Conservation (phyloP, 768 basidiomycete genomes). For the Sistotremastrum suecicum region DNA sequence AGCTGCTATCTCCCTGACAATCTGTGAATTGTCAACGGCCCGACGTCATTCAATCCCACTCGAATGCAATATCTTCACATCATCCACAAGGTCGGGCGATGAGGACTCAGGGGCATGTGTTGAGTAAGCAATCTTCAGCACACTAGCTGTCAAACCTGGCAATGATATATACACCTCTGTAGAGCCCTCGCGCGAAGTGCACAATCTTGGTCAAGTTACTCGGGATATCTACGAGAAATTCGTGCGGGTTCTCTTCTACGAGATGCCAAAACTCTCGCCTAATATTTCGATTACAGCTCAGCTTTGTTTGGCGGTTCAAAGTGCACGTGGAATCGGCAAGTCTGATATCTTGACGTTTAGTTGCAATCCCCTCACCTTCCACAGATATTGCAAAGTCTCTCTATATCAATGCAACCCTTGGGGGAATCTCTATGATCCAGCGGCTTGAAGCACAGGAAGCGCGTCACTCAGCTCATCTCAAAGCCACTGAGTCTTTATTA, state of each 20-base stretch:
- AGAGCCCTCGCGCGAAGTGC: constrained; percentile 67
- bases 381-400: constrained; percentile 50
- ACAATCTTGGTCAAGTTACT: constrained; percentile 79
- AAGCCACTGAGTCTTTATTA: too few relatives aligned
- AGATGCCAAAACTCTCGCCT: neutral
- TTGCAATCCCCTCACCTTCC: constrained; percentile 1
- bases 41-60: constrained; percentile 51
- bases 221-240: constrained; percentile 68
- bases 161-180: constrained; percentile 1
- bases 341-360: constrained; percentile 1
- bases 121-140: constrained; percentile 30
- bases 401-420: constrained; percentile 50
- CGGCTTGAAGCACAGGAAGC: constrained; percentile 31
- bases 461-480: too few relatives aligned
- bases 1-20: constrained; percentile 68
- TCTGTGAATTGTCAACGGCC: constrained; percentile 69
- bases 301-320: constrained; percentile 59
- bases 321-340: constrained; percentile 63
- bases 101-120: neutral
- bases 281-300: constrained; percentile 34
- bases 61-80: constrained; percentile 28
- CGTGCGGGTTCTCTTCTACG: constrained; percentile 29
- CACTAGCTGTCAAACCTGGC: constrained; percentile 20
- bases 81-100: constrained; percentile 1
- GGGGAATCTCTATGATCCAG: constrained; percentile 37